Evolutionary conservation across 2,329 filamentous ascomycete species (phyloP).

Genomic region (Diaporthe sp.): DNA sequence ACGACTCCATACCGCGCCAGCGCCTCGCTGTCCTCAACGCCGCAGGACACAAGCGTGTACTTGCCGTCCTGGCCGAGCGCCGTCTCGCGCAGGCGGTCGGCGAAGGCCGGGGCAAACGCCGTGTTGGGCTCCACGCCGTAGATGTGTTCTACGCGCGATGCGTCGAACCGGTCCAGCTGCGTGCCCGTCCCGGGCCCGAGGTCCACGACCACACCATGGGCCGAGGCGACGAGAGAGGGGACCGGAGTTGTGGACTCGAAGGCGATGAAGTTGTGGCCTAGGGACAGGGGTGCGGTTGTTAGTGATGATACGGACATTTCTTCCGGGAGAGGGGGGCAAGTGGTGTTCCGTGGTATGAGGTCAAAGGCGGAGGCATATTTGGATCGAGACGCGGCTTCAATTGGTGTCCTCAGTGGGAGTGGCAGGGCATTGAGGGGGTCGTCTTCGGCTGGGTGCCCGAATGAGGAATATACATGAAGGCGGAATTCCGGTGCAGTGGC

Average conservation of each 20-base stretch:
- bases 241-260: conserved; percentile 40
- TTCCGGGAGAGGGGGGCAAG: too few species aligned
- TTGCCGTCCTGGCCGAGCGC: conserved; percentile 50
- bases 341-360: not conserved
- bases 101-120: conserved; percentile 50
- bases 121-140: conserved; percentile 60
- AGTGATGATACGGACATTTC: too few species aligned
- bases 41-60: conserved; percentile 55
- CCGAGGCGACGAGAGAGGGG: conserved; percentile 37
- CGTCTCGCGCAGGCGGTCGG: conserved; percentile 47
- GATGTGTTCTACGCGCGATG: conserved; percentile 49
- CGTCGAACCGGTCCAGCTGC: conserved; percentile 56
- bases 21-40: conserved; percentile 56
- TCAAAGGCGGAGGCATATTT: not conserved
- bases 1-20: conserved; percentile 54
- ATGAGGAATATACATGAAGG: not conserved
- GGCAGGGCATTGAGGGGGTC: not conserved
- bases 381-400: not conserved
- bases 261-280: conserved; percentile 28
- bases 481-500: too few species aligned
- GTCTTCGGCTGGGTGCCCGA: not conserved
- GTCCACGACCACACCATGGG: conserved; percentile 56
- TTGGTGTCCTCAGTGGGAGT: not conserved
- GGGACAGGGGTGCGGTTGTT: not conserved
- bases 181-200: conserved; percentile 60